Conservation (phyloP, 805 yeast genomes). For the Citeromyces matritensis region DNA sequence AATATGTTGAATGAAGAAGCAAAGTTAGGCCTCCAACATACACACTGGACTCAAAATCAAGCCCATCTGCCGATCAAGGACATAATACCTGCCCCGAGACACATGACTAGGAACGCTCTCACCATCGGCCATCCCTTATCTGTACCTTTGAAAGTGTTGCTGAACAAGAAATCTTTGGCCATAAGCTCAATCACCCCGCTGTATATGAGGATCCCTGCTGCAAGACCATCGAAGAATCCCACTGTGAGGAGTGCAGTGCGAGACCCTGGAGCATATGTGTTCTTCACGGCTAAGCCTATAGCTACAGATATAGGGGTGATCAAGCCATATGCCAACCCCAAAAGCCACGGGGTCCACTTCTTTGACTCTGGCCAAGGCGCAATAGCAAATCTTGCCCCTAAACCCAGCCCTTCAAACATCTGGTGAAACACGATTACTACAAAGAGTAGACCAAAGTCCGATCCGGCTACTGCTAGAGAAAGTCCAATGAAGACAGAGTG, state of each 20-base stretch:
- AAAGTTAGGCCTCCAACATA: too few relatives aligned
- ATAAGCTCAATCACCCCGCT: not conserved
- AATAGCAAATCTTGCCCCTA: slow-evolving; percentile 50
- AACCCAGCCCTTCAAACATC: slow-evolving; percentile 66
- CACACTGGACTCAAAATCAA: too few relatives aligned
- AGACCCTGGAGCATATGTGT: not conserved
- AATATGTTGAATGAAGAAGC: too few relatives aligned
- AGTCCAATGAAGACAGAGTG: slow-evolving; percentile 68
- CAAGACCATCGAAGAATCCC: not conserved
- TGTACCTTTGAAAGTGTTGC: slow-evolving; percentile 23
- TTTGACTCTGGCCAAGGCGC: not conserved
- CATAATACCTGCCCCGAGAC: slow-evolving; percentile 55
- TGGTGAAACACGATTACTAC: slow-evolving; percentile 62
- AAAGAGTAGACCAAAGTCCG: slow-evolving; percentile 36
- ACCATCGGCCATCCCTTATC: slow-evolving; percentile 24
- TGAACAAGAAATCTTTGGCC: slow-evolving; percentile 20
- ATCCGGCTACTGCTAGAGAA: slow-evolving; percentile 44
- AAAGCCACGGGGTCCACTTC: not conserved
- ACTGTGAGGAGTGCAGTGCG: not conserved
- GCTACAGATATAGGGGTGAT: not conserved
- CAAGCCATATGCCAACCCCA: not conserved
- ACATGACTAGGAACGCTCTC: slow-evolving; percentile 21
- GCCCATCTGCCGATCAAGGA: slow-evolving; percentile 72
- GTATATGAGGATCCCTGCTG: not conserved
- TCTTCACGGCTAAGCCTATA: not conserved